Percentiles rank a stretch among this genome's conserved stretches.
Evolutionary conservation across 192 early-diverging fungal genomes (phyloP).

Genomic region (Rhizophagus prolifer): DNA sequence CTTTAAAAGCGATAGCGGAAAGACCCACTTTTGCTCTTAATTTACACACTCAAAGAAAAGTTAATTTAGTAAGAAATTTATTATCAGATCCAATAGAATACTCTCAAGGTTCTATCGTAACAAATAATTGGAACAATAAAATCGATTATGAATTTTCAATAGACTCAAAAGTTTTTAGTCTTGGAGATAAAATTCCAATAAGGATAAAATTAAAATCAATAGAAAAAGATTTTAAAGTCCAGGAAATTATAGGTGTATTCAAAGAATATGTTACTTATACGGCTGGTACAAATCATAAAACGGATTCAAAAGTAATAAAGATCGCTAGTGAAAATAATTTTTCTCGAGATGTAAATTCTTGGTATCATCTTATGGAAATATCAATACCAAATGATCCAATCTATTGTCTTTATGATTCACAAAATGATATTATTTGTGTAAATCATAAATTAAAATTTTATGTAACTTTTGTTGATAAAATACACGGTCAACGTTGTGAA

Average conservation of each 20-base stretch:
- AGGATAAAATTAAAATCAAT: slow-evolving; percentile 47
- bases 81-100: slow-evolving; percentile 48
- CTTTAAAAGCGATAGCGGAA: slow-evolving; percentile 51
- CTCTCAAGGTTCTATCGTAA: slow-evolving; percentile 47
- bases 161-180: slow-evolving; percentile 51
- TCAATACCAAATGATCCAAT: slow-evolving; percentile 15
- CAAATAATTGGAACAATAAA: slow-evolving; percentile 54
- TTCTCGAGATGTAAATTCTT: not conserved
- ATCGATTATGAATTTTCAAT: slow-evolving; percentile 55
- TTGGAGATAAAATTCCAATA: slow-evolving; percentile 53
- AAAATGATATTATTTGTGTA: slow-evolving; percentile 34
- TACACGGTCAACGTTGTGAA: slow-evolving; percentile 32
- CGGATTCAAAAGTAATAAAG: slow-evolving; percentile 21
- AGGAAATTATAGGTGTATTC: slow-evolving; percentile 44
- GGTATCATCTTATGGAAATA: slow-evolving; percentile 26
- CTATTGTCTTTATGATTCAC: slow-evolving; percentile 34
- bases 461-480: slow-evolving; percentile 28
- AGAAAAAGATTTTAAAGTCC: slow-evolving; percentile 40
- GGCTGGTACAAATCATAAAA: slow-evolving; percentile 17
- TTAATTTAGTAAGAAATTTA: slow-evolving; percentile 50
- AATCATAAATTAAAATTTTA: slow-evolving; percentile 39
- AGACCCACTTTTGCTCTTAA: slow-evolving; percentile 56
- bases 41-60: slow-evolving; percentile 29
- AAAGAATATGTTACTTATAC: slow-evolving; percentile 57
- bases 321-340: slow-evolving; percentile 3